These are phyloP conservation scores for Neurospora terricola DNA, from an alignment of 495 filamentous ascomycete species.

Conservation along the genomic window DNA sequence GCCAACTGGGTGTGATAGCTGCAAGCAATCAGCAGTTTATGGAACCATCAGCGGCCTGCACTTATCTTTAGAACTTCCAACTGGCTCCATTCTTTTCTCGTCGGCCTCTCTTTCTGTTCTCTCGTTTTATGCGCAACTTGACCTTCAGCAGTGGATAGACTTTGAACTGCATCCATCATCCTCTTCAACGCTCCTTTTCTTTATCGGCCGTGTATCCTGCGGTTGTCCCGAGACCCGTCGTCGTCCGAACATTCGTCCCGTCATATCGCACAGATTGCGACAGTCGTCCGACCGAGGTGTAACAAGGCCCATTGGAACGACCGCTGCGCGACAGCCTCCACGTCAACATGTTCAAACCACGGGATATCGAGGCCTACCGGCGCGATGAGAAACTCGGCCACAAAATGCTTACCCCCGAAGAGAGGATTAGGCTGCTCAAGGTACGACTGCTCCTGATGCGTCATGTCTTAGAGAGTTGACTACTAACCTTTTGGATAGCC, in stretches of 20 bases:
- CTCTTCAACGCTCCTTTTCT: not conserved
- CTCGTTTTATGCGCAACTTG: not conserved
- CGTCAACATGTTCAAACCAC: conserved; percentile 42
- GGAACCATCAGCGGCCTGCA: not conserved
- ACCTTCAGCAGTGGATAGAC: not conserved
- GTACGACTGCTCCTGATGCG: conserved; percentile 17
- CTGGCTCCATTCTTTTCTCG: not conserved
- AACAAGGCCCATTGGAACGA: not conserved
- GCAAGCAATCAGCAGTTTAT: not conserved
- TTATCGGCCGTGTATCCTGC: not conserved
- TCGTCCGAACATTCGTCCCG: not conserved
- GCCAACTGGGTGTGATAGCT: not conserved
- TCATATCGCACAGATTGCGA: not conserved
- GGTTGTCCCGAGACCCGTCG: not conserved
- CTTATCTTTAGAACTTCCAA: not conserved
- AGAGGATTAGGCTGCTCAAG: conserved; percentile 61
- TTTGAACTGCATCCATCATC: not conserved
- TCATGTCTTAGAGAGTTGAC: not conserved
- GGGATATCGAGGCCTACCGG: conserved; percentile 50
- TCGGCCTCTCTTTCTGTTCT: not conserved
- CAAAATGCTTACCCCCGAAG: conserved; percentile 47
- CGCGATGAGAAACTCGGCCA: conserved; percentile 51
- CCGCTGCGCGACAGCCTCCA: not conserved
- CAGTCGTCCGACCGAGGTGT: not conserved
- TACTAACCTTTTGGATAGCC: conserved; percentile 33